phyloP scores from a whole-genome alignment of 805 yeast species.

The Wickerhamiella azyma region DNA sequence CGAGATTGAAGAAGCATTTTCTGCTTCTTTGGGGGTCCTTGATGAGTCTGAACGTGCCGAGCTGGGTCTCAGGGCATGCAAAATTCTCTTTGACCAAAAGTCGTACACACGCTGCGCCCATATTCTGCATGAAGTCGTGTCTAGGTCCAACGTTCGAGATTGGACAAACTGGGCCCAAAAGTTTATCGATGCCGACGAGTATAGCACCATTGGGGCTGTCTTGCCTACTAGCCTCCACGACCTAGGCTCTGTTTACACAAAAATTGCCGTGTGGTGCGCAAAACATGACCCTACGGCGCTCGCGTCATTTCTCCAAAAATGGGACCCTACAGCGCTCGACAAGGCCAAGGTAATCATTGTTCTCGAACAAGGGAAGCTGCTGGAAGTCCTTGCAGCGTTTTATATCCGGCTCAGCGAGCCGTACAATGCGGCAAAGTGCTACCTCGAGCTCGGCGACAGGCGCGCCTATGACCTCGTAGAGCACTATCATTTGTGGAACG shows the following conservation, averaged over 20 bases:
- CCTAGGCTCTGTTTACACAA: constrained; percentile 28
- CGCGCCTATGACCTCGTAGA: constrained; percentile 44
- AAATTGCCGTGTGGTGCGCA: constrained; percentile 36
- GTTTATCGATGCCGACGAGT: constrained; percentile 37
- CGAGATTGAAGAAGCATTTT: constrained; percentile 55
- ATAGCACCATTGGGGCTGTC: constrained; percentile 33
- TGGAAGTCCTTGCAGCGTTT: constrained; percentile 27
- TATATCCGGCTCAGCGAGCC: constrained; percentile 48
- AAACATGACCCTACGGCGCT: constrained; percentile 29
- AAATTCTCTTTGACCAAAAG: constrained; percentile 24
- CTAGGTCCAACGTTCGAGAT: constrained; percentile 23
- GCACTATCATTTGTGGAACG: constrained; percentile 46
- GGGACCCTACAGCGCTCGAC: constrained; percentile 49
- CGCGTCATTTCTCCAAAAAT: constrained; percentile 31
- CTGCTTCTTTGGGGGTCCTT: not conserved
- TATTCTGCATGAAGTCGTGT: constrained; percentile 34
- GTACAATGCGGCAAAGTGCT: constrained; percentile 47
- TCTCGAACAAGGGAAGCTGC: constrained; percentile 32
- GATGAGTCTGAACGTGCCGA: not conserved
- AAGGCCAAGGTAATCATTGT: constrained; percentile 30
- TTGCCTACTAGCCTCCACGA: constrained; percentile 36
- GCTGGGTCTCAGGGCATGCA: constrained; percentile 45
- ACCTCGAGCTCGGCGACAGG: constrained; percentile 42
- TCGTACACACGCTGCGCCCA: constrained; percentile 45
- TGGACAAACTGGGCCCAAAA: constrained; percentile 57